Conservation (phyloP, 192 early-diverging fungal genomes). For the Coemansia sp. region DNA sequence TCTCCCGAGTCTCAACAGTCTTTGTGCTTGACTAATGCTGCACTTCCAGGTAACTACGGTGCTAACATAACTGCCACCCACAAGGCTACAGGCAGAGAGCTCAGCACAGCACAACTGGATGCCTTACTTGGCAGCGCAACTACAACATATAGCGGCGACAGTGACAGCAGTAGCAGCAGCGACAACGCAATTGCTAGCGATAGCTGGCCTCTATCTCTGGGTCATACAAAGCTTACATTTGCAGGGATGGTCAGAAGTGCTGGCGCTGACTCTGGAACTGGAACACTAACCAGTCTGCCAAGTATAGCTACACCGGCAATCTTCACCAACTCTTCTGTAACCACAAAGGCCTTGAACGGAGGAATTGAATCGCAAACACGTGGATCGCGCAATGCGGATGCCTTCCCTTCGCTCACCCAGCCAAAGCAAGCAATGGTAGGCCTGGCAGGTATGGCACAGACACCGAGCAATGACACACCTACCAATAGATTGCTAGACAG, state of each 20-base stretch:
- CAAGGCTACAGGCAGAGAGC: background rate
- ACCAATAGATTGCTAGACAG: slow-evolving; percentile 1
- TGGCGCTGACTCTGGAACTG: background rate
- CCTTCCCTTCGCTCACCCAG: slow-evolving; percentile 2
- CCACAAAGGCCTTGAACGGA: slow-evolving; percentile 45
- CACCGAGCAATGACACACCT: background rate
- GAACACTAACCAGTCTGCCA: background rate
- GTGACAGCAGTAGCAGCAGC: slow-evolving; percentile 18
- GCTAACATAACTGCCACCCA: background rate
- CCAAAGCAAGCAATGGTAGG: background rate
- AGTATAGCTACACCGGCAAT: slow-evolving; percentile 22
- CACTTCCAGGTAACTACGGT: background rate
- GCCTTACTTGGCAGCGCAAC: slow-evolving; percentile 11
- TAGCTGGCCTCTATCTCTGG: slow-evolving; percentile 7
- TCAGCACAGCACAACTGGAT: slow-evolving; percentile 17
- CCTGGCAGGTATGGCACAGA: slow-evolving; percentile 2
- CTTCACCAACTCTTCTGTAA: slow-evolving; percentile 30
- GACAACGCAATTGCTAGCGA: slow-evolving; percentile 3
- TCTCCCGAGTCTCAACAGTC: slow-evolving; percentile 8
- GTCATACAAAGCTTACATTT: background rate
- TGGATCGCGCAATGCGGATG: background rate
- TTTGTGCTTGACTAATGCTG: background rate
- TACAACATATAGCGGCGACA: slow-evolving; percentile 5
- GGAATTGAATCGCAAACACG: slow-evolving; percentile 17
- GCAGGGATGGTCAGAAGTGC: slow-evolving; percentile 1